Evolutionary conservation across 2,329 filamentous ascomycete species (phyloP), one percentile per base, ranked within the genome.

Genomic region (Aspergillus caelatus): DNA sequence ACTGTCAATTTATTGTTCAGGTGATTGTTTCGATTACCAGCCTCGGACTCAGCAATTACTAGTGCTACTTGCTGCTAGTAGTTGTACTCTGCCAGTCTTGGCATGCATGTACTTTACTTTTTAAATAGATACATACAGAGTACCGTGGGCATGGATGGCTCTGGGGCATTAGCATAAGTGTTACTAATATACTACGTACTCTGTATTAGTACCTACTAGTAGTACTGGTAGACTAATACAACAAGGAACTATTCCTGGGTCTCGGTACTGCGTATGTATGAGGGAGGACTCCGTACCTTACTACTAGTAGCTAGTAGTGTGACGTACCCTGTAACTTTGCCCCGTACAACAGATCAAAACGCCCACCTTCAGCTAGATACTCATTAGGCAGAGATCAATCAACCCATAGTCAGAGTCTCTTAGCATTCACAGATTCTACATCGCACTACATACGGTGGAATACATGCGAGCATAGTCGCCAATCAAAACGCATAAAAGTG

Each of bases 371-470:
- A 54, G 32, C 19, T 54, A 34, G 16, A 43, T 26, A 36, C 34
- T 14, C 52, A 54, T 36, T 36, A 54, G 52, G 52, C 52, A 54
- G 52, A 54, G 52, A 54, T 16, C 30, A 36, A 52, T 52, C 16
- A 26, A 14, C 45, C 21, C 23, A 48, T 48, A 48, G 14, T 28
- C 23, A 48, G 23, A 21, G 21, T 28, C 45, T 26, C 12, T 48
- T 48, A 48, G 28, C 54, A 56, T 26, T 41, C 14, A n/a, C 11
- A 50, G 9, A 41, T 4, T 16, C n/a, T 34, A 30, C 46, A 52
- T 52, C 19, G n/a, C 16, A n/a, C 30, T 39, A 54, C 11, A 23
- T 54, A 54, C 32, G 14, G 52, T 23, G 32, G 52, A 34, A 34
- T 26, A 39, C 7, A 21, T 36, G 10, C 12, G 10, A 54, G 52